Evolutionary conservation across 23 red algal species (phyloP), one percentile per base, ranked within the genome.

Genomic region (Gracilariopsis chorda): DNA sequence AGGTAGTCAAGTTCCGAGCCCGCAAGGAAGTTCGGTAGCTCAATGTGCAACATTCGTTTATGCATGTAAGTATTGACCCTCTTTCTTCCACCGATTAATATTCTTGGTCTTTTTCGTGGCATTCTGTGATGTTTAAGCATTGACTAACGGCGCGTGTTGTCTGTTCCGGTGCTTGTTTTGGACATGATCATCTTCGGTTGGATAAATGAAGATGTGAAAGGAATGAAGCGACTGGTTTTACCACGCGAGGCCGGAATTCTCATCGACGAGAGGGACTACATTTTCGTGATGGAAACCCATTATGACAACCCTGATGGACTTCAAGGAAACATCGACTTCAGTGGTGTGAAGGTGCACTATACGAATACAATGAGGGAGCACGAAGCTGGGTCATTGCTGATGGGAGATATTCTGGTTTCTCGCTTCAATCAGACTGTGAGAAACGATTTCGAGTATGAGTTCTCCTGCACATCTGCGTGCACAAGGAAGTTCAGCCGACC

Each of bases 211-310:
- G 83, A 88, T 60, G 69, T 64, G 30, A 88, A 74, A 52, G 83
- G 83, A 20, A 88, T 88, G 28, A 47, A 43, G 24, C 44, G 65
- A 46, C 25, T 83, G 42, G 75, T 92, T 12, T 41, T 83, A 14
- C 88, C 88, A 24, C 11, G 19, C 7, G 63, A 92, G 47, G 88
- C 55, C 2, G 88, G 88, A 23, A 83, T 92, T 70, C 60, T 83
- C n/a, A 73, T 92, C 42, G 48, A 73, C 7, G 37, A 25, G 4
- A 6, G 35, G 40, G 23, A 59, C 20, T 73, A 55, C 10, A 59
- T 83, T 52, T 34, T 83, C 25, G 77, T 92, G 3, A 41, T 92
- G 77, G 77, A 92, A 75, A 92, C 88, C 13, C 88, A 92, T 33
- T 92, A 68, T 52, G 60, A 81, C 60, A 92, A 92, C 25, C 75